Evolutionary conservation across 768 basidiomycete genomes (phyloP).

Genomic region (Podaxis sp.): DNA sequence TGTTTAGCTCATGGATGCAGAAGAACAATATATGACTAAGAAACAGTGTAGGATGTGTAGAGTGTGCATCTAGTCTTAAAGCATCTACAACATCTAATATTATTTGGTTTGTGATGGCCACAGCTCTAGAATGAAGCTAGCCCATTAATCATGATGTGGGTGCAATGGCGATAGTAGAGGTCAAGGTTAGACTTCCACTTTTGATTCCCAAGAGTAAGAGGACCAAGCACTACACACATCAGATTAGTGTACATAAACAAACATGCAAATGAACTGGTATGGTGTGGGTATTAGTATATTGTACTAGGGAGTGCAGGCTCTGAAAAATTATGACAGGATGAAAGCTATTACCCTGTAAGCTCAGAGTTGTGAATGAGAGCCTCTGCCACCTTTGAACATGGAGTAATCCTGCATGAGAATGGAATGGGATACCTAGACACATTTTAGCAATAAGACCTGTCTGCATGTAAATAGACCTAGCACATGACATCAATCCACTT

Average conservation of each 20-base stretch:
- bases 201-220: too few relatives aligned
- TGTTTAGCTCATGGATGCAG: not conserved
- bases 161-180: too few relatives aligned
- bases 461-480: not conserved
- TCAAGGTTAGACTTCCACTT: too few relatives aligned
- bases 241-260: too few relatives aligned
- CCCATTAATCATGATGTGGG: not conserved
- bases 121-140: not conserved
- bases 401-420: conserved; percentile 10
- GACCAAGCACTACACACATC: too few relatives aligned
- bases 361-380: not conserved
- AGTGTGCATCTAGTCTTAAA: not conserved
- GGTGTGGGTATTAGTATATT: not conserved
- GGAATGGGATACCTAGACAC: conserved; percentile 6
- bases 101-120: not conserved
- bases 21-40: not conserved
- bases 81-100: too few relatives aligned
- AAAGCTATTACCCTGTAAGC: not conserved
- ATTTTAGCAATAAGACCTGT: not conserved
- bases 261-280: too few relatives aligned
- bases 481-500: not conserved
- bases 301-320: not conserved
- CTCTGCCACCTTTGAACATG: conserved; percentile 13
- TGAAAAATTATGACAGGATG: not conserved
- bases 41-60: not conserved